phyloP scores from a whole-genome alignment of 306 rosid genomes.

The Dalbergia cultrata region DNA sequence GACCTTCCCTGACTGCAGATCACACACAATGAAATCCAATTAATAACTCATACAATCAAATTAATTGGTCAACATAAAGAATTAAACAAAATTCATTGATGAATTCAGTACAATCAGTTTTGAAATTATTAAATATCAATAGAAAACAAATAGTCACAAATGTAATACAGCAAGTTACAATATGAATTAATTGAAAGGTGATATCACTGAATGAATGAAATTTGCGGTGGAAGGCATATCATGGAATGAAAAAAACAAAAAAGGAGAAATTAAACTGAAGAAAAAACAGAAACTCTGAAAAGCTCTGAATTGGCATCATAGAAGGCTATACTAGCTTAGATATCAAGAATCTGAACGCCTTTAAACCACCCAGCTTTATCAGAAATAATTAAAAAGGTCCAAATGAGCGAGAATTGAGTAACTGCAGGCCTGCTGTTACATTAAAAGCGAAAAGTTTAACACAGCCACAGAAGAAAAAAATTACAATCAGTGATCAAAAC shows the following conservation, averaged over 20 bases:
- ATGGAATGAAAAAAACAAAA: background rate
- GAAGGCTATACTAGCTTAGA: slow-evolving; percentile 7
- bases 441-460: slow-evolving; percentile 51
- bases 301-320: slow-evolving; percentile 19
- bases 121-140: background rate
- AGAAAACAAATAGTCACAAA: slow-evolving; percentile 7
- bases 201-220: slow-evolving; percentile 17
- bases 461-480: background rate
- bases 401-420: slow-evolving; percentile 35
- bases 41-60: background rate
- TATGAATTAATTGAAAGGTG: slow-evolving; percentile 19
- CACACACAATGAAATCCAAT: background rate
- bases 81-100: background rate
- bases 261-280: background rate
- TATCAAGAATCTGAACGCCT: slow-evolving; percentile 26
- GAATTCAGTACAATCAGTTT: background rate
- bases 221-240: background rate
- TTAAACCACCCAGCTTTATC: slow-evolving; percentile 40
- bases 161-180: background rate
- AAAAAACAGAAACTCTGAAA: background rate
- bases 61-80: background rate
- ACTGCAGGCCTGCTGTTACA: slow-evolving; percentile 49
- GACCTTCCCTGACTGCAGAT: slow-evolving; percentile 89
- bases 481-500: slow-evolving; percentile 5
- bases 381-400: slow-evolving; percentile 43